A percentile compares a stretch with the other conserved stretches of the same genome.
phyloP scores from a whole-genome alignment of 495 filamentous ascomycete species.

The Cairneyella variabilis region DNA sequence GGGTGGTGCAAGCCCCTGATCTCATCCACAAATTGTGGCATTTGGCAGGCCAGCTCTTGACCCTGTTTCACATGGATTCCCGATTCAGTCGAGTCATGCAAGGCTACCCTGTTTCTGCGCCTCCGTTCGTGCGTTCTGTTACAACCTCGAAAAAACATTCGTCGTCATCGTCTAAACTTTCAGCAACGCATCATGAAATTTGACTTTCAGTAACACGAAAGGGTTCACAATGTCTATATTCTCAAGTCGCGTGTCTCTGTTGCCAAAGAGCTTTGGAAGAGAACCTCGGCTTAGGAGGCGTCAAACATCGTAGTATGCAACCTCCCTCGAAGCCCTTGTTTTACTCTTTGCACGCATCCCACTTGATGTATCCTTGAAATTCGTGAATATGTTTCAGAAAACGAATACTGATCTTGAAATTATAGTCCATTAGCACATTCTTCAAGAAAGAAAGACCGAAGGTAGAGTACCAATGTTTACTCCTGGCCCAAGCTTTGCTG shows the following conservation, averaged over 20 bases:
- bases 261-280: constrained; percentile 11
- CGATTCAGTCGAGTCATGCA: constrained; percentile 6
- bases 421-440: background rate
- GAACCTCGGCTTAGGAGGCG: constrained; percentile 4
- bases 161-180: too few relatives aligned
- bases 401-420: too few relatives aligned
- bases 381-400: too few relatives aligned
- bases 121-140: background rate
- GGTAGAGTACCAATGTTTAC: constrained; percentile 4
- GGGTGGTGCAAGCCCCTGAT: too few relatives aligned
- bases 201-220: background rate
- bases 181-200: background rate
- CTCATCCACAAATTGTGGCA: too few relatives aligned
- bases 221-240: constrained; percentile 12
- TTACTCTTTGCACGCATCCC: too few relatives aligned
- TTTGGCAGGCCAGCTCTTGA: too few relatives aligned
- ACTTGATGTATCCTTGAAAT: too few relatives aligned
- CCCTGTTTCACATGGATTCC: too few relatives aligned
- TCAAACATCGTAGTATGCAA: constrained; percentile 13
- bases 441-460: constrained; percentile 42
- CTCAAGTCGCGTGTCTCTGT: constrained; percentile 15
- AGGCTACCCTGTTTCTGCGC: constrained; percentile 4
- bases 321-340: background rate
- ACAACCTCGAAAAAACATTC: constrained; percentile 14
- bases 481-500: background rate